These are phyloP conservation scores for Xylariaceae sp. DNA, from an alignment of 2,329 filamentous ascomycete genomes.

Conservation along the genomic window DNA sequence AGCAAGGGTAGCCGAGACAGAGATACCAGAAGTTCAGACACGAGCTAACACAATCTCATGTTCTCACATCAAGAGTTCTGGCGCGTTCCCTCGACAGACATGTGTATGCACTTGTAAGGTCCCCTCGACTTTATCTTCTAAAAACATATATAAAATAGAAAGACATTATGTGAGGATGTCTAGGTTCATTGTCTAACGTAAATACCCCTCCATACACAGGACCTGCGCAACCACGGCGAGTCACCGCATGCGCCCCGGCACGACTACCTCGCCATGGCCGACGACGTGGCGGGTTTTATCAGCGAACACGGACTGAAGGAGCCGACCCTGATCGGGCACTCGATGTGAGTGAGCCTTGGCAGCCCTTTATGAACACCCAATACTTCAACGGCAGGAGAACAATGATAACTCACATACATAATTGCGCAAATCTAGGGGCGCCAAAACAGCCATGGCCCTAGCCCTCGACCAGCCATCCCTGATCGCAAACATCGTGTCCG, in stretches of 20 bases:
- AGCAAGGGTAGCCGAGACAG: neutral
- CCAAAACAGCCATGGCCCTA: conserved; percentile 86
- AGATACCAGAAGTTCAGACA: neutral
- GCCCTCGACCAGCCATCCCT: conserved; percentile 64
- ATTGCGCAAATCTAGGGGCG: conserved; percentile 47
- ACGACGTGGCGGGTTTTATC: conserved; percentile 78
- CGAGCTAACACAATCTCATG: neutral
- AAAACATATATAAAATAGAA: neutral
- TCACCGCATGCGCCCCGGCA: conserved; percentile 72
- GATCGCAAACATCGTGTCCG: conserved; percentile 67
- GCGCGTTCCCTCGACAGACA: conserved; percentile 73
- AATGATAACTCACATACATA: neutral
- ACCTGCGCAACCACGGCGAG: conserved; percentile 89
- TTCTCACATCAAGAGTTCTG: conserved; percentile 54
- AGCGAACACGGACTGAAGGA: conserved; percentile 61
- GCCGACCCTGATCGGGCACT: conserved; percentile 82
- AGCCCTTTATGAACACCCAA: neutral
- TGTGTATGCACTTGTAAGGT: conserved; percentile 71
- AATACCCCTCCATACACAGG: conserved; percentile 42
- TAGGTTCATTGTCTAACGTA: conserved; percentile 7
- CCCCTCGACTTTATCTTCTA: neutral
- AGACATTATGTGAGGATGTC: neutral
- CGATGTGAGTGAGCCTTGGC: conserved; percentile 64
- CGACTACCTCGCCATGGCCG: conserved; percentile 76
- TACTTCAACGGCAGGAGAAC: neutral